phyloP scores from a whole-genome alignment of 352 stramenopile species.

The Phytophthora tubulina region DNA sequence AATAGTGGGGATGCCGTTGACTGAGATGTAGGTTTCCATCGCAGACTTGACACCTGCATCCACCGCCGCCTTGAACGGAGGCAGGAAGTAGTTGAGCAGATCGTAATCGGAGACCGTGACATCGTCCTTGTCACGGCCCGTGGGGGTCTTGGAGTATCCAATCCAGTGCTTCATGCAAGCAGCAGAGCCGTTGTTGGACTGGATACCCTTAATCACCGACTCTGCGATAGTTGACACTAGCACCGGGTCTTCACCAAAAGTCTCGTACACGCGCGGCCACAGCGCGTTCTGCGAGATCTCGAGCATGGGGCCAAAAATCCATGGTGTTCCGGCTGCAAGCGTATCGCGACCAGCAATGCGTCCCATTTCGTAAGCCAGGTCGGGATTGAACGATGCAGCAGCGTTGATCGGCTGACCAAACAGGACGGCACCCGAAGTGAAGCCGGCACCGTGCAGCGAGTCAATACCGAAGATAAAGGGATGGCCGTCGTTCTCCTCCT shows the following conservation, averaged over 20 bases:
- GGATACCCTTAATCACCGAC: constrained; percentile 79
- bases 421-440: constrained; percentile 79
- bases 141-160: constrained; percentile 75
- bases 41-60: constrained; percentile 80
- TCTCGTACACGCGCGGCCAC: constrained; percentile 92
- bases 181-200: constrained; percentile 66
- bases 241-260: constrained; percentile 92
- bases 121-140: constrained; percentile 80
- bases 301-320: constrained; percentile 90
- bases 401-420: constrained; percentile 91
- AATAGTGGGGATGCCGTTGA: constrained; percentile 91
- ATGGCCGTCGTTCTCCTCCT: constrained; percentile 66
- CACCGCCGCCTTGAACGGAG: constrained; percentile 78
- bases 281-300: constrained; percentile 87
- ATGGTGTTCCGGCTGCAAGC: constrained; percentile 84
- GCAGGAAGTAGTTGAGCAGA: constrained; percentile 84
- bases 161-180: constrained; percentile 92
- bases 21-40: constrained; percentile 94
- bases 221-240: constrained; percentile 77
- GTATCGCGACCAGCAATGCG: constrained; percentile 84
- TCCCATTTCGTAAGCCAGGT: constrained; percentile 73
- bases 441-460: constrained; percentile 90
- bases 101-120: constrained; percentile 76
- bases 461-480: constrained; percentile 91
- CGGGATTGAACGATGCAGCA: constrained; percentile 88